Conservation (phyloP, 2,329 filamentous ascomycete genomes). For the Saccharata proteae region DNA sequence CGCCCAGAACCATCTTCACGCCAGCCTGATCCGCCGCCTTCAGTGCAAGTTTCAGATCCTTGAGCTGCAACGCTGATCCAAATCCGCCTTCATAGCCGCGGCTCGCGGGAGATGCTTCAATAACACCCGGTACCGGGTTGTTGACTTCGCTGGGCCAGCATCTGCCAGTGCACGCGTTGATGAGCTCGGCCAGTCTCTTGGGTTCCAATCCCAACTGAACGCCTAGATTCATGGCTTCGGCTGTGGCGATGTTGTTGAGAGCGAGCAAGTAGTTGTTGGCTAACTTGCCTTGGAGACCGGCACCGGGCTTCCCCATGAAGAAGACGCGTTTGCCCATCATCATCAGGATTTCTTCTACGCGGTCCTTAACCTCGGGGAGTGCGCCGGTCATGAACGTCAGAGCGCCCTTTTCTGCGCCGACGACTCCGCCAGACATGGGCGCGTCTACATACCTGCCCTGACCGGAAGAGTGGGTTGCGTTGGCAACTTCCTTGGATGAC, state of each 20-base stretch:
- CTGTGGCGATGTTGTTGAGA: conserved; percentile 72
- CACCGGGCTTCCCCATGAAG: conserved; percentile 73
- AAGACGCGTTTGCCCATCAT: conserved; percentile 80
- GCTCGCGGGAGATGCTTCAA: conserved; percentile 61
- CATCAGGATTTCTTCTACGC: conserved; percentile 56
- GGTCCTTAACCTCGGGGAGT: conserved; percentile 46
- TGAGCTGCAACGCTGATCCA: conserved; percentile 37
- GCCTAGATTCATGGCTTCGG: conserved; percentile 55
- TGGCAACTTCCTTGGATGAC: conserved; percentile 67
- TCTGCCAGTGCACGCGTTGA: conserved; percentile 86
- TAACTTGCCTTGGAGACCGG: conserved; percentile 81
- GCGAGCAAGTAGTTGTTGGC: conserved; percentile 96
- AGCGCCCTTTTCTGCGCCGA: conserved; percentile 76
- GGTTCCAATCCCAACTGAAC: conserved; percentile 51
- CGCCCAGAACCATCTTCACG: conserved; percentile 33
- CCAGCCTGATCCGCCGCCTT: conserved; percentile 32
- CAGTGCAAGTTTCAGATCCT: conserved; percentile 37
- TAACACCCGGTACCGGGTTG: conserved; percentile 81
- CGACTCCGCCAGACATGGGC: conserved; percentile 92
- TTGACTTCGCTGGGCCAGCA: conserved; percentile 97
- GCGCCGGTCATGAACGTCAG: conserved; percentile 94
- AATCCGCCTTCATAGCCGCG: conserved; percentile 52
- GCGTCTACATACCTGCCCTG: conserved; percentile 81
- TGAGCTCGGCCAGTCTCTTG: conserved; percentile 64
- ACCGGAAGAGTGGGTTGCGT: conserved; percentile 51